Evolutionary conservation across 169 alveolate genomes (phyloP), one percentile per base, ranked within the genome.

Genomic region (Babesia ovata): DNA sequence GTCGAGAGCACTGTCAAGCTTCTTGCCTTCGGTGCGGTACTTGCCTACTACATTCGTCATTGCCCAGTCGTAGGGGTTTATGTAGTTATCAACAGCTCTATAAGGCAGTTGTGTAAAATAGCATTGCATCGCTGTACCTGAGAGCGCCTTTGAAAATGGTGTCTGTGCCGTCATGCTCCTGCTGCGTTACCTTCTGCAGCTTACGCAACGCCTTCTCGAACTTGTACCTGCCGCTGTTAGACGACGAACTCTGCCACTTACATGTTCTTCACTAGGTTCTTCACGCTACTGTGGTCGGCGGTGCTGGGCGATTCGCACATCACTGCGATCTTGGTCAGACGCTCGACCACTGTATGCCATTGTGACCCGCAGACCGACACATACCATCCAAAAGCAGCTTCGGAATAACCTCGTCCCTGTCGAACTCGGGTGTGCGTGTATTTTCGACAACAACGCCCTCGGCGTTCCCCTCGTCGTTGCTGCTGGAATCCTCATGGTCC

Each of bases 41-140:
- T 81, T 81, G n/a, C 71, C 39, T 13, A 73, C 54, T 9, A 81
- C 42, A 60, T 62, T 57, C 52, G 26, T 28, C 49, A 60, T 50
- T 13, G 75, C 70, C 88, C 88, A 81, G 29, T 81, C 88, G 62
- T 81, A 81, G 13, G 88, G 88, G 53, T 81, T 81, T 26, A 39
- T 11, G 63, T 81, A 81, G 62, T 81, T 63, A 22, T 81, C 88
- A 11, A 81, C 88, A 19, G 88, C 88, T 11, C 88, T 81, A 70
- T 39, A 45, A 13, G 42, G 19, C 24, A 6, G 11, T 0, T n/a
- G 17, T 14, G 28, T 10, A 53, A 10, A 36, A 11, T 50, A 0
- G 12, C n/a, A 7, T 16, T 26, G 21, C 36, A 22, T 17, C 22
- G 29, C 70, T 3, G 50, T 26, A 81, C 88, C 70, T 60, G 19